Conservation (phyloP, 208 protist genomes). For the Strigomonas culicis region DNA sequence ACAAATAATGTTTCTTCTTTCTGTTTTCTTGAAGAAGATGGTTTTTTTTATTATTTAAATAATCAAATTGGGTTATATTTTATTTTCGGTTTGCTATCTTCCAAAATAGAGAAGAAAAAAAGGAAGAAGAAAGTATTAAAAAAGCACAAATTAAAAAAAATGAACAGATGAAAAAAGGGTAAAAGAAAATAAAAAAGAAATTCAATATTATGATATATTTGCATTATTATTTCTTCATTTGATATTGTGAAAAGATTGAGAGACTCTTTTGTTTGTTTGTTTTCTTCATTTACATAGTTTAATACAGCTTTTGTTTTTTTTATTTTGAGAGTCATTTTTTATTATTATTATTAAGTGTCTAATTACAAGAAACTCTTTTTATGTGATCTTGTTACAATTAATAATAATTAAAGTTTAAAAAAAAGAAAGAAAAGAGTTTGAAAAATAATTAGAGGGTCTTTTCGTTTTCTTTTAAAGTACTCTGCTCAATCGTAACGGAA, state of each 20-base stretch:
- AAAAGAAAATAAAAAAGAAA: constrained; percentile 2
- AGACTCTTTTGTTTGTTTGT: not conserved
- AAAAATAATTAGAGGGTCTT: not conserved
- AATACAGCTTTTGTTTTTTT: not conserved
- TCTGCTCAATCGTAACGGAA: not conserved
- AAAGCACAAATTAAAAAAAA: constrained; percentile 8
- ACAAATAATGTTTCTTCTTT: not conserved
- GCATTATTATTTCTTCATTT: not conserved
- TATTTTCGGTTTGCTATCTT: too few species aligned
- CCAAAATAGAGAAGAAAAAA: constrained; percentile 10
- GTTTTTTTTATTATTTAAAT: constrained; percentile 4
- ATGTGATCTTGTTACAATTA: not conserved
- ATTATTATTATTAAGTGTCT: not conserved
- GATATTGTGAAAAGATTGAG: not conserved
- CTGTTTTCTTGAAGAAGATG: not conserved
- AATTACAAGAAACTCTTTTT: not conserved
- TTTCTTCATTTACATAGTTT: not conserved
- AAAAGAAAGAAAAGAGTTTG: not conserved
- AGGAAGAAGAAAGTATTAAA: constrained; percentile 7
- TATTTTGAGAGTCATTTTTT: not conserved
- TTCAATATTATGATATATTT: not conserved
- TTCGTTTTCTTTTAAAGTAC: not conserved
- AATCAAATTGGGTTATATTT: too few species aligned
- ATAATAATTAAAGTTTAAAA: not conserved
- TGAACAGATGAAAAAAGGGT: constrained; percentile 5